Percentiles rank a stretch among this genome's conserved stretches.
Conservation (phyloP, 306 rosid species). For the Parietaria judaica region DNA sequence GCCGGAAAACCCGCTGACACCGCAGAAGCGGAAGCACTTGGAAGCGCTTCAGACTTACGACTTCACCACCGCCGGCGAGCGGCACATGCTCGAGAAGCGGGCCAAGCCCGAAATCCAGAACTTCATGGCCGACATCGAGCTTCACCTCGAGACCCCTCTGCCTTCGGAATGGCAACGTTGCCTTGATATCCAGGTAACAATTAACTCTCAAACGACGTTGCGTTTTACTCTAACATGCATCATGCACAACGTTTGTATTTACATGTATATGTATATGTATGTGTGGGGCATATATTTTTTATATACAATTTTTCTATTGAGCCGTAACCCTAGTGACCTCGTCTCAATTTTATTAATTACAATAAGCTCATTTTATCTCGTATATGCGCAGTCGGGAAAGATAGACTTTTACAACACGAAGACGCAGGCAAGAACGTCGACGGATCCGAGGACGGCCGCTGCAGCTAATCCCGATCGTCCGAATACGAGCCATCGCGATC, state of each 20-base stretch:
- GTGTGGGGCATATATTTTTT: not conserved
- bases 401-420: constrained; percentile 58
- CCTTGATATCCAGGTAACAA: constrained; percentile 60
- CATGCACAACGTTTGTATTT: not conserved
- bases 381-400: constrained; percentile 56
- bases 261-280: not conserved
- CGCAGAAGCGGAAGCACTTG: constrained; percentile 56
- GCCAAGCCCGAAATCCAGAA: constrained; percentile 25
- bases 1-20: constrained; percentile 23
- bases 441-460: constrained; percentile 44
- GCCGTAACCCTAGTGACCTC: too few relatives aligned
- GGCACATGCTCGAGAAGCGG: constrained; percentile 32
- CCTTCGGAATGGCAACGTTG: constrained; percentile 72
- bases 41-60: constrained; percentile 21
- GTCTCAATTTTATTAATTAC: too few relatives aligned
- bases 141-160: constrained; percentile 49
- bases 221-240: too few relatives aligned
- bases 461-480: constrained; percentile 12
- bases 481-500: constrained; percentile 6
- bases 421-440: constrained; percentile 43
- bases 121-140: constrained; percentile 38
- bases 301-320: too few relatives aligned
- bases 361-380: not conserved
- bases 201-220: too few relatives aligned
- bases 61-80: constrained; percentile 5